Percentiles rank a stretch among this genome's conserved stretches.
Conservation (phyloP, 129 eudicot genomes). For the Centella asiatica region DNA sequence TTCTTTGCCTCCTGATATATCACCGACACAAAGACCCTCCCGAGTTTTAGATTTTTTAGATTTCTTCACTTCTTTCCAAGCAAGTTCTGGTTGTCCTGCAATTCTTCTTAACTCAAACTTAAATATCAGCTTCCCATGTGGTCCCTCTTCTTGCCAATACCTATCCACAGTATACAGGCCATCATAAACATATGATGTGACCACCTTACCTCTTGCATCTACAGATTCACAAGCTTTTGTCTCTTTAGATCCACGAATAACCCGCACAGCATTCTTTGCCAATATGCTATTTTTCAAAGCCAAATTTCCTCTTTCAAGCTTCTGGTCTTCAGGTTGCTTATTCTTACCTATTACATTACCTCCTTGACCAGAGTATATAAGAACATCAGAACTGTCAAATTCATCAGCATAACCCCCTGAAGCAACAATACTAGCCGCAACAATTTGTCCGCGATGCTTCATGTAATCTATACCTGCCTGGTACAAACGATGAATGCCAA, state of each 20-base stretch:
- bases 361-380: constrained; percentile 79
- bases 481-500: constrained; percentile 64
- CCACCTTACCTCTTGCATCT: constrained; percentile 26
- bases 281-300: constrained; percentile 57
- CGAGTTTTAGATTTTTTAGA: constrained; percentile 44
- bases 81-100: constrained; percentile 86
- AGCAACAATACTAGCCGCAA: constrained; percentile 76
- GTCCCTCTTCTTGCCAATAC: constrained; percentile 40
- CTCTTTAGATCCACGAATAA: constrained; percentile 69
- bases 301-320: constrained; percentile 77
- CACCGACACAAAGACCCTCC: constrained; percentile 55
- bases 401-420: constrained; percentile 82
- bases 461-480: constrained; percentile 74
- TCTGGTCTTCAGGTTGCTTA: constrained; percentile 62
- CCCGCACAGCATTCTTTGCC: constrained; percentile 52
- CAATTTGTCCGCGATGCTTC: constrained; percentile 14
- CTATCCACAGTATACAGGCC: constrained; percentile 69
- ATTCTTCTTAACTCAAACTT: constrained; percentile 63
- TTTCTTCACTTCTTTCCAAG: constrained; percentile 56
- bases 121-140: constrained; percentile 49
- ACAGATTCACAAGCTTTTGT: constrained; percentile 23
- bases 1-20: constrained; percentile 65
- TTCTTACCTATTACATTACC: constrained; percentile 34
- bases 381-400: constrained; percentile 48
- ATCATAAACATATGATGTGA: constrained; percentile 61